Conservation (phyloP, 306 rosid species). For the Ammopiptanthus mongolicus region DNA sequence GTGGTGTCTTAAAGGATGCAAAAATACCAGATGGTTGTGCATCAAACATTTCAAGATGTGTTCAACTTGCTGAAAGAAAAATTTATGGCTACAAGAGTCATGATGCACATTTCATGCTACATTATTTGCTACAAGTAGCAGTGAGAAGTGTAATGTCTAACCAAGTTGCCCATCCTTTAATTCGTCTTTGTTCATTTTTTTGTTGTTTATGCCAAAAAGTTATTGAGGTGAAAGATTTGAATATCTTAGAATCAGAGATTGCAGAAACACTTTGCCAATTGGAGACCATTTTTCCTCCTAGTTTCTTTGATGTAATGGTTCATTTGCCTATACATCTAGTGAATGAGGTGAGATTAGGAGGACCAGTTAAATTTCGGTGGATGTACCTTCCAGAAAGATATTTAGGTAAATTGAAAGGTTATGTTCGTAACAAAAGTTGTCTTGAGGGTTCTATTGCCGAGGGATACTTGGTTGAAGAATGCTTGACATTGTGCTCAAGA, state of each 20-base stretch:
- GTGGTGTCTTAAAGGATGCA: background rate
- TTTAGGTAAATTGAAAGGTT: background rate
- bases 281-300: too few relatives aligned
- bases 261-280: too few relatives aligned
- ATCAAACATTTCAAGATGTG: background rate
- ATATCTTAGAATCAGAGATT: too few relatives aligned
- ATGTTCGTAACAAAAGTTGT: too few relatives aligned
- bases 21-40: background rate
- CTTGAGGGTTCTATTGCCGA: too few relatives aligned
- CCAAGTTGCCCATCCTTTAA: background rate
- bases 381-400: background rate
- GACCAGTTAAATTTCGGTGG: background rate
- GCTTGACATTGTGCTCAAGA: too few relatives aligned
- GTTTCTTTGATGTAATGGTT: too few relatives aligned
- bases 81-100: background rate
- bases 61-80: background rate
- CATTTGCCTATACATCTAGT: too few relatives aligned
- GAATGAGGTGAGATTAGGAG: background rate
- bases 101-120: background rate
- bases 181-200: background rate
- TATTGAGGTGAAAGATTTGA: background rate
- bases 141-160: too few relatives aligned
- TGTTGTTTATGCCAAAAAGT: background rate
- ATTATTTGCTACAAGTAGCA: too few relatives aligned
- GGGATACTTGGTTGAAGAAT: too few relatives aligned